A percentile compares a stretch with the other conserved stretches of the same genome.
phyloP scores from a whole-genome alignment of 169 alveolate species.

The Cryptosporidium sp. region DNA sequence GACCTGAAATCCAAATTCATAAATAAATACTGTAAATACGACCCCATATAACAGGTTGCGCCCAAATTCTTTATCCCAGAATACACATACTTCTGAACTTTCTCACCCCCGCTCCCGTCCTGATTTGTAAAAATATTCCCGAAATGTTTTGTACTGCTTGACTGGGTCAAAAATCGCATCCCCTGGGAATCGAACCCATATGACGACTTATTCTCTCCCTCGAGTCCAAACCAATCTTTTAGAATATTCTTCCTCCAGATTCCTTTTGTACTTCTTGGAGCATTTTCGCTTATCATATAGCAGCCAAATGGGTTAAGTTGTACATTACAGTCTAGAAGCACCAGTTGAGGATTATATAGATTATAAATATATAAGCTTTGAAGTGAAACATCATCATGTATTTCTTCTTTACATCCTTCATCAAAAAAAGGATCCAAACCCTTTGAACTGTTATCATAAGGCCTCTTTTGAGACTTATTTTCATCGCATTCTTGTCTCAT shows the following conservation, averaged over 20 bases:
- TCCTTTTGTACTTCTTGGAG: slow-evolving; percentile 69
- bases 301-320: slow-evolving; percentile 66
- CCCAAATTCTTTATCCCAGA: slow-evolving; percentile 71
- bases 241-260: slow-evolving; percentile 54
- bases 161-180: not conserved
- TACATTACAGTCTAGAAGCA: slow-evolving; percentile 42
- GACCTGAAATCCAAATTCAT: slow-evolving; percentile 75
- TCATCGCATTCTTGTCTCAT: slow-evolving; percentile 5
- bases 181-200: slow-evolving; percentile 31
- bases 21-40: slow-evolving; percentile 71
- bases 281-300: slow-evolving; percentile 46
- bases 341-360: slow-evolving; percentile 52
- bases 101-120: not conserved
- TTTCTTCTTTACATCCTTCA: not conserved
- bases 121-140: not conserved
- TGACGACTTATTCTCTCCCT: not conserved
- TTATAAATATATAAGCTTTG: slow-evolving; percentile 44
- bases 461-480: slow-evolving; percentile 1
- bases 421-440: not conserved
- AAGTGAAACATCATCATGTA: slow-evolving; percentile 1
- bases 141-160: not conserved
- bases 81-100: slow-evolving; percentile 35
- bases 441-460: not conserved
- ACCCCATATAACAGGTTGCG: slow-evolving; percentile 75
- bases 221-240: slow-evolving; percentile 60